Base-by-base conservation (phyloP, 2,329 filamentous ascomycete genomes). In the Coniochaeta prunicola region DNA sequence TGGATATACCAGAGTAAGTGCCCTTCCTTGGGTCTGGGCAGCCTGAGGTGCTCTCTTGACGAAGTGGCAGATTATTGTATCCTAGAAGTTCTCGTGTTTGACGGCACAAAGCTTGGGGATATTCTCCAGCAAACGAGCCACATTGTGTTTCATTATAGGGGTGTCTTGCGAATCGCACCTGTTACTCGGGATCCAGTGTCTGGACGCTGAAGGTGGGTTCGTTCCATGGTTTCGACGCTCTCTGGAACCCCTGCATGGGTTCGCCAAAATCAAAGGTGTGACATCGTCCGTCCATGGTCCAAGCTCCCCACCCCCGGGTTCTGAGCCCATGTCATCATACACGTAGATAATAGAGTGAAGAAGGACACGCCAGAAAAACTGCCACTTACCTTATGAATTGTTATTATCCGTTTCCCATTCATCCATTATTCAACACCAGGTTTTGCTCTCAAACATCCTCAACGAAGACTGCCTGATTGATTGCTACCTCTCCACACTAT, bases 221-320 rank as follows among this genome's bases (percentile, higher is more conserved):
- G 45, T 50, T 50, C 45, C 45, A 50, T 50, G 45, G 28, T 50
- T 50, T 50, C 24, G 45, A 45, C 45, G 17, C 12, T 21, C 5
- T 12, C 24, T 12, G 15, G 36, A 21, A 12, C 28, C 53, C 53
- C 53, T 55, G 53, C 53, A 34, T 55, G 53, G 3, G 45, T 28
- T 55, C 53, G 19, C 12, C 53, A 13, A 53, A 55, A 50, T 55
- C 53, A 5, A 55, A 55, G 33, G 30, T 55, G 53, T 55, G 53
- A 55, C 53, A 55, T 53, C 48, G 48, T 12, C 31, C 48, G 48
- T 12, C 31, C 48, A n/a, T 55, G 53, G 53, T 55, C 53, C 53
- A 55, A 55, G 53, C 53, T 55, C 30, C 53, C 45, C 21, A n/a
- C n/a, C 13, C 21, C 40, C n/a, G 30, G 4, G 30, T 26, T 7